phyloP scores from a whole-genome alignment of 2,329 filamentous ascomycete species.

The Paecilomyces variotii region DNA sequence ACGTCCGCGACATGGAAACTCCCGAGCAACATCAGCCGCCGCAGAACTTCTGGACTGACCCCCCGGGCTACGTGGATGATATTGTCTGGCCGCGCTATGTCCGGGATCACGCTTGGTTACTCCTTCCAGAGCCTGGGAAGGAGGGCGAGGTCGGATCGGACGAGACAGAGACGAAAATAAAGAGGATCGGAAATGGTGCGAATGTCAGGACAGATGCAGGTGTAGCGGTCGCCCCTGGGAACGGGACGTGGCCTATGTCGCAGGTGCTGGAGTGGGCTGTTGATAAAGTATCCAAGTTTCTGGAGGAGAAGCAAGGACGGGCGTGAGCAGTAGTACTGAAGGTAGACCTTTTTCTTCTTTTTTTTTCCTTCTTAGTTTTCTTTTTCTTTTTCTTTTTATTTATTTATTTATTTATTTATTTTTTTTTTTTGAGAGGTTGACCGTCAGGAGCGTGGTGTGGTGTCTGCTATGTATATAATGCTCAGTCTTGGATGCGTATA shows the following conservation, averaged over 20 bases:
- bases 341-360: neutral
- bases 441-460: too few relatives aligned
- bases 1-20: neutral
- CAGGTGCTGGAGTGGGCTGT: constrained; percentile 62
- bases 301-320: constrained; percentile 6
- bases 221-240: constrained; percentile 40
- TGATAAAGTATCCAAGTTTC: constrained; percentile 45
- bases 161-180: constrained; percentile 20
- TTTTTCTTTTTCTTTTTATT: too few relatives aligned
- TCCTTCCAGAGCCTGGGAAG: constrained; percentile 61
- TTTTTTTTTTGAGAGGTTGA: too few relatives aligned
- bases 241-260: constrained; percentile 52
- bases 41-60: constrained; percentile 90
- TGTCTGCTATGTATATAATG: neutral
- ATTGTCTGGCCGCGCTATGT: constrained; percentile 96
- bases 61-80: constrained; percentile 85
- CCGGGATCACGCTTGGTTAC: constrained; percentile 71
- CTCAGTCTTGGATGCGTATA: neutral
- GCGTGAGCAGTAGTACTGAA: neutral
- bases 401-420: too few relatives aligned
- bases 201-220: constrained; percentile 39
- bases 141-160: constrained; percentile 37
- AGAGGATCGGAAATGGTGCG: constrained; percentile 24
- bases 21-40: constrained; percentile 28
- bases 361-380: too few relatives aligned